phyloP scores from a whole-genome alignment of 108 stramenopile species.

The Skeletonema marinoi region DNA sequence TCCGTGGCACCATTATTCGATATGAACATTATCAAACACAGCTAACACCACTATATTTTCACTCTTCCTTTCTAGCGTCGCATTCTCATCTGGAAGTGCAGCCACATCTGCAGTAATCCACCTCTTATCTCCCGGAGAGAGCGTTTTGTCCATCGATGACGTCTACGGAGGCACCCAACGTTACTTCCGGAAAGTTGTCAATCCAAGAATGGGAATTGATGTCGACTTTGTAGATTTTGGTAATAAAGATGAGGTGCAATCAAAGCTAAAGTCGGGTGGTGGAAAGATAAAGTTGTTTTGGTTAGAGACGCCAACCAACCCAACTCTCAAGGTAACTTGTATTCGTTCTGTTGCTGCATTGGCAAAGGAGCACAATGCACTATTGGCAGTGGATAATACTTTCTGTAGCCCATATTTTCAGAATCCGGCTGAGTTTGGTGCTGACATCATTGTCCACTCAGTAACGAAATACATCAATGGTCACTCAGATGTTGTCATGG shows the following conservation, averaged over 20 bases:
- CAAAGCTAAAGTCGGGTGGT: constrained; percentile 21
- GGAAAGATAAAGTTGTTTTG: constrained; percentile 75
- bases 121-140: constrained; percentile 66
- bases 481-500: constrained; percentile 83
- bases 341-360: constrained; percentile 64
- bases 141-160: constrained; percentile 78
- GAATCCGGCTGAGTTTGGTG: constrained; percentile 80
- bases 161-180: constrained; percentile 88
- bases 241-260: constrained; percentile 14
- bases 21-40: background rate
- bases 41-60: background rate
- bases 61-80: constrained; percentile 34
- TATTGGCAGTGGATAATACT: constrained; percentile 93
- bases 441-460: constrained; percentile 80
- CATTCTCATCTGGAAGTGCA: constrained; percentile 89
- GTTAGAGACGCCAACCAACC: constrained; percentile 94
- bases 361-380: constrained; percentile 45
- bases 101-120: constrained; percentile 86
- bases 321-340: constrained; percentile 81
- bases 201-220: constrained; percentile 52
- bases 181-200: constrained; percentile 66
- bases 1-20: background rate
- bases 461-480: constrained; percentile 88
- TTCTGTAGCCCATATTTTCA: constrained; percentile 93
- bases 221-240: constrained; percentile 54